These are phyloP conservation scores for Mycena capillaripes DNA, from an alignment of 768 basidiomycete genomes.

Conservation along the genomic window DNA sequence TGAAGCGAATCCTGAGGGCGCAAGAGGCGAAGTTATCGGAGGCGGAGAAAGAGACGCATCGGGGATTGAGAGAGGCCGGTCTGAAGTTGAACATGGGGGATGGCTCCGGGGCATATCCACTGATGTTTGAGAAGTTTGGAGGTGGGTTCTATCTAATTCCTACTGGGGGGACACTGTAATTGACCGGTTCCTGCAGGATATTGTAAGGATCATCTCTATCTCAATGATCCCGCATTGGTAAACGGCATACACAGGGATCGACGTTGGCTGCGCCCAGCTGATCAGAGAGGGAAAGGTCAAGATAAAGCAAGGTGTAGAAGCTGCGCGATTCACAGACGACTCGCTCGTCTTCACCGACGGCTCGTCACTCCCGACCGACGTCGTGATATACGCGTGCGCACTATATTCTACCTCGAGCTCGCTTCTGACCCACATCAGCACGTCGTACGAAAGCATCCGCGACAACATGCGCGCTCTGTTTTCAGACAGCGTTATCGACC, in stretches of 20 bases:
- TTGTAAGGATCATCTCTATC: conserved; percentile 2
- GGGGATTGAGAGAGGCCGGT: conserved; percentile 52
- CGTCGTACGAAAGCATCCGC: conserved; percentile 54
- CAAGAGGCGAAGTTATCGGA: conserved; percentile 40
- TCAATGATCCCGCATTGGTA: neutral
- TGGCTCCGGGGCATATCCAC: too few species aligned
- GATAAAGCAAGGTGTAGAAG: conserved; percentile 51
- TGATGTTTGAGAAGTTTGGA: conserved; percentile 44
- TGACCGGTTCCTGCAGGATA: conserved; percentile 21
- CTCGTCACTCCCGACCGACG: conserved; percentile 49
- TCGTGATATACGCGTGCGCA: conserved; percentile 59
- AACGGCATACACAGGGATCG: conserved; percentile 30
- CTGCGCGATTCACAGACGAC: conserved; percentile 47
- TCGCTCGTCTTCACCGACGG: conserved; percentile 51
- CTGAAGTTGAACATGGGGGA: conserved; percentile 50
- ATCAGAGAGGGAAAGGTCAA: conserved; percentile 41
- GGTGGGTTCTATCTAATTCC: conserved; percentile 12
- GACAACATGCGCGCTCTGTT: conserved; percentile 51
- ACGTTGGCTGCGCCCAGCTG: conserved; percentile 46
- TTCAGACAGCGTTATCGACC: conserved; percentile 49
- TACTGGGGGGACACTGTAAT: conserved; percentile 20
- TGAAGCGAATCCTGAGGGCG: conserved; percentile 23
- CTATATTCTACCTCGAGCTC: neutral
- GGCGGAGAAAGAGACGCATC: conserved; percentile 49
- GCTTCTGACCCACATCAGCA: conserved; percentile 16